Base-by-base conservation (phyloP, 495 filamentous ascomycete species). In the Cercophora sp. region DNA sequence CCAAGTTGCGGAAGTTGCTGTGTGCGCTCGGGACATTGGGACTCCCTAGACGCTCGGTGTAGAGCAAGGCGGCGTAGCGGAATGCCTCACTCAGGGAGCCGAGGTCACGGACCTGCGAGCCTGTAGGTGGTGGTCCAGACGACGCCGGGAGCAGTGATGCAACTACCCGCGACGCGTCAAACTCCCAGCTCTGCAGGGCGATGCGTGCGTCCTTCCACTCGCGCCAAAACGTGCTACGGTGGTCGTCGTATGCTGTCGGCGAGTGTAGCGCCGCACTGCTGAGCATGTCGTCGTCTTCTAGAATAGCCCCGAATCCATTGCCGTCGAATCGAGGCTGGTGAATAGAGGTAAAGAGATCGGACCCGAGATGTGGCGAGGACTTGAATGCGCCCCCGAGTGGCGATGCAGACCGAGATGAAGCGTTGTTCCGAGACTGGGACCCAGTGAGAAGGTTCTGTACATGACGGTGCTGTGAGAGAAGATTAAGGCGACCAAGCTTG, bases 61-160 rank as follows among this genome's bases (percentile, higher is more conserved):
- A 96, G 16, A 96, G 82, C 6, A 96, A 79, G 1, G 90, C 91
- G 0, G 90, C 82, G 61, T 91, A 87, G 22, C 91, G 87, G 75
- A 96, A 96, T 5, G 88, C 86, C 62, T 96, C 91, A 42, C 87
- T 93, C 66, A 85, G 62, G 79, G 77, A 72, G 77, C 86, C 61
- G 31, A 75, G 64, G 63, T 76, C 71, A 57, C 73, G 73, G 43
- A 80, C 52, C 66, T 80, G 75, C n/a, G 65, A 61, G 10, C 70
- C 63, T 0, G 76, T 73, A 10, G 72, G 66, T 6, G 63, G 45
- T 6, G 66, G 63, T 23, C 39, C 32, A 24, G 56, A 51, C 48
- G 48, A 32, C 16, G 53, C 44, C 22, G 55, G 46, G 34, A 41
- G 54, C 29, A 56, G 36, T 23, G 61, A 48, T n/a, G 61, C 40